Percentiles rank a stretch among this genome's conserved stretches.
These are phyloP conservation scores for Nicotiana paniculata DNA, from an alignment of 257 asterid species.

Conservation along the genomic window DNA sequence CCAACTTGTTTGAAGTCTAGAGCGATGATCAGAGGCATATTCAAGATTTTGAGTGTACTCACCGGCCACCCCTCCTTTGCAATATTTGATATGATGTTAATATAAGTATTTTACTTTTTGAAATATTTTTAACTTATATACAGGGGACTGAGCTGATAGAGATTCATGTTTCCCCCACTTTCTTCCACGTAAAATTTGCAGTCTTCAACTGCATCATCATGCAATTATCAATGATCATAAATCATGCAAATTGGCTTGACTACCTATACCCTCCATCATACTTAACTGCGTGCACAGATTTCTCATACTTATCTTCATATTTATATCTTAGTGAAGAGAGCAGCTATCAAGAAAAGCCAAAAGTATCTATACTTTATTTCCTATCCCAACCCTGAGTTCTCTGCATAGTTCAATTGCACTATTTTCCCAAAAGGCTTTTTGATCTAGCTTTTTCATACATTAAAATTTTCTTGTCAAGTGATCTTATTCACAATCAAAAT, in stretches of 20 bases:
- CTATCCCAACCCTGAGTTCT: neutral
- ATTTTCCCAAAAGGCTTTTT: neutral
- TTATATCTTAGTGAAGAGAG: slow-evolving; percentile 17
- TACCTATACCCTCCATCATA: slow-evolving; percentile 29
- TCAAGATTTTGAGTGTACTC: neutral
- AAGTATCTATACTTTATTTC: neutral
- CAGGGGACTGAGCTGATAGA: neutral
- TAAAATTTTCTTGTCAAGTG: neutral
- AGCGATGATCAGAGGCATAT: neutral
- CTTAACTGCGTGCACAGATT: slow-evolving; percentile 6
- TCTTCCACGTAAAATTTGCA: neutral
- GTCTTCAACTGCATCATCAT: neutral
- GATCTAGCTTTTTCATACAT: neutral
- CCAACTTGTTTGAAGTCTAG: neutral
- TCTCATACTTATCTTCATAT: slow-evolving; percentile 1
- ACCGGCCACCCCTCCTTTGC: neutral
- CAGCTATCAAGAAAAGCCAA: slow-evolving; percentile 4
- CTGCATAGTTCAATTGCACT: neutral
- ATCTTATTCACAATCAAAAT: neutral
- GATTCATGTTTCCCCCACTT: neutral
- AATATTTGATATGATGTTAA: neutral
- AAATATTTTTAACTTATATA: neutral
- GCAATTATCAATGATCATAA: neutral
- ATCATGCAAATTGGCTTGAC: slow-evolving; percentile 32
- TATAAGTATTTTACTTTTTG: neutral